Conservation (phyloP, 2,329 filamentous ascomycete species). For the Dryadomyces quercus-mongolicae region DNA sequence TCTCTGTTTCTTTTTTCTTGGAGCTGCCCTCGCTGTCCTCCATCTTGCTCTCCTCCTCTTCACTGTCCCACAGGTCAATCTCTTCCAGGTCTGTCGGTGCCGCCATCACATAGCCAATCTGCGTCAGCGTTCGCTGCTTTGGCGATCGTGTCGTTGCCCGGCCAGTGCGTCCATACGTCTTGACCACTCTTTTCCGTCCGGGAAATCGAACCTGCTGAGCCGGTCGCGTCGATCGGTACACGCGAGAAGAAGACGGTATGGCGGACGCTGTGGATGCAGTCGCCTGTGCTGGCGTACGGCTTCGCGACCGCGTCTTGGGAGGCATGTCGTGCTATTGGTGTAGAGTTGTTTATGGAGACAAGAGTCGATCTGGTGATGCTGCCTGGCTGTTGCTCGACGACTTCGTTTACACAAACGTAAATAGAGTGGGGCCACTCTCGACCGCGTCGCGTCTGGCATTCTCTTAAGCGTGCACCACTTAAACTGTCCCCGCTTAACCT, state of each 20-base stretch:
- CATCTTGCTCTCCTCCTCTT: background rate
- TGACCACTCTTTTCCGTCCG: constrained; percentile 14
- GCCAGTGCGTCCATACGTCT: constrained; percentile 15
- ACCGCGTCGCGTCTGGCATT: background rate
- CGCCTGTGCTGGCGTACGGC: background rate
- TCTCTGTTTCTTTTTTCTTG: background rate
- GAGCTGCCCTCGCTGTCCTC: background rate
- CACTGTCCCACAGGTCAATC: constrained; percentile 2
- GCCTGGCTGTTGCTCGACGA: background rate
- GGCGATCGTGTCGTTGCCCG: constrained; percentile 4
- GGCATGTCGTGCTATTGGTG: background rate
- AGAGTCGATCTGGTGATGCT: no score
- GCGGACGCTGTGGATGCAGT: background rate
- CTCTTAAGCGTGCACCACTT: background rate
- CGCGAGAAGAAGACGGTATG: constrained; percentile 5
- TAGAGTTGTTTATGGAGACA: background rate
- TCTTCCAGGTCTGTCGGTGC: constrained; percentile 5
- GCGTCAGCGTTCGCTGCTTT: constrained; percentile 22
- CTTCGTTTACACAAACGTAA: background rate
- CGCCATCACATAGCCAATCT: constrained; percentile 17
- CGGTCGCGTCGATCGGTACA: constrained; percentile 15
- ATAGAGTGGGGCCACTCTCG: background rate
- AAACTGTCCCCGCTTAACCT: no score
- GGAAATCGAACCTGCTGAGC: constrained; percentile 20
- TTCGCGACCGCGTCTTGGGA: background rate